Evolutionary conservation across 2,329 filamentous ascomycete genomes (phyloP), one percentile per base, ranked within the genome.

Genomic region (Aquanectria penicillioides): DNA sequence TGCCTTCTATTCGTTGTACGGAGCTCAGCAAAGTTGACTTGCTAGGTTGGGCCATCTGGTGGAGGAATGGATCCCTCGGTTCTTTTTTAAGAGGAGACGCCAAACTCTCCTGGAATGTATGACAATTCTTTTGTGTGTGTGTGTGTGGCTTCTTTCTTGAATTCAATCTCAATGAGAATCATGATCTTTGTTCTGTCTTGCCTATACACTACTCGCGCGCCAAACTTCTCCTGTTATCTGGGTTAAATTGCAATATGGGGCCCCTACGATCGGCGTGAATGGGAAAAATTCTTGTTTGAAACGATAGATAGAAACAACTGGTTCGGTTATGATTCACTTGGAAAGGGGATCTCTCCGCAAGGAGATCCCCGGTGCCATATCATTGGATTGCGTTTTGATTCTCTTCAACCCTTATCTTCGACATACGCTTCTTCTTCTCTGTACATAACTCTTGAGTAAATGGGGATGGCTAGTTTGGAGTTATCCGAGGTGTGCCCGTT

Each of bases 121-220:
- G 68, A 70, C 66, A 65, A 67, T 29, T 26, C 22, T 46, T 10
- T 33, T 46, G 31, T 46, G 22, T 46, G 28, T 46, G 41, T 46
- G 41, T 33, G 60, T 52, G 44, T 62, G 43, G 57, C 54, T 57
- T 60, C 41, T 67, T 57, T 64, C 28, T 61, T 33, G 59, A 69
- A 66, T 66, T 66, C 67, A 70, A 70, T 69, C 63, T 69, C 68
- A 70, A 70, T 70, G 68, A 70, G 61, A 68, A 69, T 60, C 57
- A 70, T 70, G 68, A 70, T 55, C 59, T 57, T 56, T 59, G 66
- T 64, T 61, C 53, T 66, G 47, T 69, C 67, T 64, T 57, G 58
- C 51, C 62, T 41, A 41, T 33, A 36, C 40, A 15, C 31, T 29
- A 36, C 31, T 29, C 50, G 47, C 33, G 47, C 50, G 22, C 43